These are phyloP conservation scores for Yamadazyma ubonensis DNA, from an alignment of 805 yeast species.

Conservation along the genomic window DNA sequence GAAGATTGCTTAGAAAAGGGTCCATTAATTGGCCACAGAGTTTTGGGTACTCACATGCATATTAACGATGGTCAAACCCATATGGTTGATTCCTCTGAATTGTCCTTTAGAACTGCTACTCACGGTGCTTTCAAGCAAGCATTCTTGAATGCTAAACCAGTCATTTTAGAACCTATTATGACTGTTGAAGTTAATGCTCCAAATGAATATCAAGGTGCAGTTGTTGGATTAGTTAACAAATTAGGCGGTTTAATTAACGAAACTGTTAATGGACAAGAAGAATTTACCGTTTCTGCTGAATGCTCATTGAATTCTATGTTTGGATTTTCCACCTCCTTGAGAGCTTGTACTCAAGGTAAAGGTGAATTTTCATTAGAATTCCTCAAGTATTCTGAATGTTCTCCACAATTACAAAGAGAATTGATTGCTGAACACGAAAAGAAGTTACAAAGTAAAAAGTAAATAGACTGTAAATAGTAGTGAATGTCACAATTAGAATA, in stretches of 20 bases:
- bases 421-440: constrained; percentile 75
- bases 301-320: constrained; percentile 96
- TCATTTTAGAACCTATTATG: constrained; percentile 95
- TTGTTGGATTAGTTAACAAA: constrained; percentile 89
- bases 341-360: constrained; percentile 98
- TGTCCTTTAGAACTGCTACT: constrained; percentile 93
- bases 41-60: constrained; percentile 88
- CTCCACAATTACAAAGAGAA: constrained; percentile 87
- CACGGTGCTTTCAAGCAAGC: constrained; percentile 90
- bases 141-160: constrained; percentile 79
- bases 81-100: constrained; percentile 94
- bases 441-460: constrained; percentile 22
- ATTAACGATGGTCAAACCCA: constrained; percentile 97
- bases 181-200: constrained; percentile 91
- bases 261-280: constrained; percentile 92
- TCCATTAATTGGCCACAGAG: constrained; percentile 92
- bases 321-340: constrained; percentile 90
- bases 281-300: constrained; percentile 89
- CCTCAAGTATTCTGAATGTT: constrained; percentile 85
- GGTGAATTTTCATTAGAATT: constrained; percentile 97
- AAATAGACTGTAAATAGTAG: constrained; percentile 9
- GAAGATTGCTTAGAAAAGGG: constrained; percentile 95
- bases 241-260: constrained; percentile 89
- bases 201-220: constrained; percentile 90
- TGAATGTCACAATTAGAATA: neutral